Evolutionary conservation across 345 rosid species (phyloP).

Genomic region (Theobroma cacao): DNA sequence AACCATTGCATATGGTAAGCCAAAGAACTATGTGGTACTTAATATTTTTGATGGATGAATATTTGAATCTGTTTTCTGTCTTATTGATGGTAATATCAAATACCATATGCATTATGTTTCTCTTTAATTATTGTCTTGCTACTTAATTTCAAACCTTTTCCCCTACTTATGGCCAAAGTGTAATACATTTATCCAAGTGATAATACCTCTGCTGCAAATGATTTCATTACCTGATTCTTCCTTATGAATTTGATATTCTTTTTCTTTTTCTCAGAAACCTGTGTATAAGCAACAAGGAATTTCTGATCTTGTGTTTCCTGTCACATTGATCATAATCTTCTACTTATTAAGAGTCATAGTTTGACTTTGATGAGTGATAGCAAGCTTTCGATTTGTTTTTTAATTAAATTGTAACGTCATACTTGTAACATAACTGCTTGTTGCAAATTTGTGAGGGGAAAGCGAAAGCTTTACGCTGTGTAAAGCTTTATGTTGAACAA

Average conservation of each 20-base stretch:
- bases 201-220: neutral
- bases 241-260: neutral
- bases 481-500: neutral
- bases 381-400: neutral
- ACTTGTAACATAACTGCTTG: neutral
- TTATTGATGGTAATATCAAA: neutral
- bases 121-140: neutral
- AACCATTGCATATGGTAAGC: slow-evolving; percentile 57
- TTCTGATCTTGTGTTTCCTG: neutral
- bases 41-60: neutral
- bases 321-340: neutral
- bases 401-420: neutral
- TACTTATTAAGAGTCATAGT: neutral
- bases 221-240: neutral
- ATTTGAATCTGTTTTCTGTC: slow-evolving; percentile 2
- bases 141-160: neutral
- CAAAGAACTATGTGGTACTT: neutral
- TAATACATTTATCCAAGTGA: neutral
- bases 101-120: neutral
- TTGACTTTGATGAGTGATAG: neutral
- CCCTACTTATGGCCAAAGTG: neutral
- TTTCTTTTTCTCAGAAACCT: neutral
- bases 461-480: neutral
- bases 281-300: neutral
- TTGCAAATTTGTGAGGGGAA: neutral